Conservation (phyloP, 805 yeast genomes). For the Kodamaea neixiangensis region DNA sequence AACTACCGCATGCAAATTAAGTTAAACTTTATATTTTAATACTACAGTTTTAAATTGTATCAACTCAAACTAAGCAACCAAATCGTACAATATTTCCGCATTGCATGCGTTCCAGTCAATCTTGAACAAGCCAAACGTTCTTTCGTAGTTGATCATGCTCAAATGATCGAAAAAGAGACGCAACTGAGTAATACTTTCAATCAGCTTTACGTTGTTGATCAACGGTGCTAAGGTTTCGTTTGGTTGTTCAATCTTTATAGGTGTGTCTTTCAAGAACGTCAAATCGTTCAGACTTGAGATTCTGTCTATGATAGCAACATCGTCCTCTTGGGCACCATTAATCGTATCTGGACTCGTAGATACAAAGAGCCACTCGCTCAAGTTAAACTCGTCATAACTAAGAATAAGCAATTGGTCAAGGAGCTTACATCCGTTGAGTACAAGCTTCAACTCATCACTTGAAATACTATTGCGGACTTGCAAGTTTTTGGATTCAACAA, state of each 20-base stretch:
- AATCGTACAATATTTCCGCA: constrained; percentile 59
- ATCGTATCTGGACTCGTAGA: constrained; percentile 65
- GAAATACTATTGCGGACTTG: constrained; percentile 30
- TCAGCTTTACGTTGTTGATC: constrained; percentile 41
- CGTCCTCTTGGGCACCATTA: constrained; percentile 27
- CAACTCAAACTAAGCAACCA: too few relatives aligned
- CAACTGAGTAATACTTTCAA: constrained; percentile 48
- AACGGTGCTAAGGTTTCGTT: constrained; percentile 43
- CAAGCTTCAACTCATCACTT: constrained; percentile 39
- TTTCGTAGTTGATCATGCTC: constrained; percentile 65
- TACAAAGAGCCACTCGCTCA: constrained; percentile 84
- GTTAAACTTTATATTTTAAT: too few relatives aligned
- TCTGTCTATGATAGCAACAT: constrained; percentile 49
- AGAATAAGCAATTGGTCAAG: constrained; percentile 72
- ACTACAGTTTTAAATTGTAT: neutral
- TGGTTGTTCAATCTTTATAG: constrained; percentile 39
- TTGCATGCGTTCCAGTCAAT: constrained; percentile 45
- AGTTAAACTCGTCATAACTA: constrained; percentile 73
- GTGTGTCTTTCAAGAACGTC: constrained; percentile 33
- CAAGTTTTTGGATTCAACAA: constrained; percentile 26
- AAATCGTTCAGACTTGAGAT: constrained; percentile 38
- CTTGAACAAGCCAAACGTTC: constrained; percentile 52
- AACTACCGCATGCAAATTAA: too few relatives aligned
- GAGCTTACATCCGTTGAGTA: constrained; percentile 70
- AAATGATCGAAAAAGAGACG: constrained; percentile 66